phyloP scores from a whole-genome alignment of 1,284 basidiomycete species.

The Cryptococcus floricola region DNA sequence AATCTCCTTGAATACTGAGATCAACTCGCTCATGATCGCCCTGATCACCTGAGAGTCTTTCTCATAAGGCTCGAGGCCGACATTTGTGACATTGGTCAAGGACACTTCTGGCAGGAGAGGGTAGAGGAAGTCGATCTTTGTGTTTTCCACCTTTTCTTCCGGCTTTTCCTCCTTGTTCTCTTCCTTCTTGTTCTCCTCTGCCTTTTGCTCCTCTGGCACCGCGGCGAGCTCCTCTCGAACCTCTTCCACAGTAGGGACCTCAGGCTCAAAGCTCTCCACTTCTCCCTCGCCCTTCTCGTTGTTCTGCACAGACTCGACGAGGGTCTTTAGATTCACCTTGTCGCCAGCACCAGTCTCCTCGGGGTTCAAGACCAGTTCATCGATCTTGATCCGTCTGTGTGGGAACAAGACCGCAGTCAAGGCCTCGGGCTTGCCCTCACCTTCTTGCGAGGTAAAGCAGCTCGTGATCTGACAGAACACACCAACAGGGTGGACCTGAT shows the following conservation, averaged over 20 bases:
- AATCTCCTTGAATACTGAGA: conserved; percentile 98
- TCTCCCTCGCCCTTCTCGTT: conserved; percentile 32
- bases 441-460: conserved; percentile 67
- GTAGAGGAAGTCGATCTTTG: conserved; percentile 71
- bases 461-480: conserved; percentile 98
- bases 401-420: conserved; percentile 94
- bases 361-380: conserved; percentile 60
- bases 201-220: conserved; percentile 32
- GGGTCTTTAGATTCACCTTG: conserved; percentile 11
- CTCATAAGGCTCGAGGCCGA: conserved; percentile 75
- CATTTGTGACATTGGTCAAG: conserved; percentile 84
- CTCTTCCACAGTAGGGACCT: conserved; percentile 54
- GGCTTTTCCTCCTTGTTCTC: conserved; percentile 33
- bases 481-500: conserved; percentile 88
- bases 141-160: conserved; percentile 7
- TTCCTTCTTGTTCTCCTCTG: conserved; percentile 33
- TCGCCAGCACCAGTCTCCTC: conserved; percentile 5
- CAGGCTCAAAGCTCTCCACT: conserved; percentile 58
- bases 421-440: conserved; percentile 59
- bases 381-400: conserved; percentile 86
- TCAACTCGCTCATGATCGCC: conserved; percentile 94
- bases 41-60: conserved; percentile 92
- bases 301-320: conserved; percentile 28
- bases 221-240: conserved; percentile 47
- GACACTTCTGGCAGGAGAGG: conserved; percentile 71